These are phyloP conservation scores for Aspergillus saccharolyticus DNA, from an alignment of 495 filamentous ascomycete species.

Conservation along the genomic window DNA sequence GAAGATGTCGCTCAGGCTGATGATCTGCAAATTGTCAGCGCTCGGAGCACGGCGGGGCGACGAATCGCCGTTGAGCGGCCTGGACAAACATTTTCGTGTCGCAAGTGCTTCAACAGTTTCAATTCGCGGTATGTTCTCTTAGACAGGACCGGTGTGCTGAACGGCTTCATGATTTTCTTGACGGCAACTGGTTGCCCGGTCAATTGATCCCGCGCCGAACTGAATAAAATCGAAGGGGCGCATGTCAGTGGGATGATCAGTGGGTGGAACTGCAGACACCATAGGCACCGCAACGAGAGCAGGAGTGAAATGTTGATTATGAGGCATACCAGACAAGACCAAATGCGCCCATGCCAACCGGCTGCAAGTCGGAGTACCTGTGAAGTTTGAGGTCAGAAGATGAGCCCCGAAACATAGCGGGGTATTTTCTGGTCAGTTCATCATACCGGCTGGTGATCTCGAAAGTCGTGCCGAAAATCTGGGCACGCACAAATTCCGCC, in stretches of 20 bases:
- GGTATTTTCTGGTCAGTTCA: not conserved
- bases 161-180: slow-evolving; percentile 99
- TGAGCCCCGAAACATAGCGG: not conserved
- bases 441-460: slow-evolving; percentile 96
- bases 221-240: slow-evolving; percentile 29
- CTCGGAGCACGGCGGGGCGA: not conserved
- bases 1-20: slow-evolving; percentile 98
- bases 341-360: slow-evolving; percentile 98
- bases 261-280: not conserved
- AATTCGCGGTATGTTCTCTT: slow-evolving; percentile 97
- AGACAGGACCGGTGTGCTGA: slow-evolving; percentile 94
- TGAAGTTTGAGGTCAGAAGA: slow-evolving; percentile 8
- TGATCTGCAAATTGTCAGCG: slow-evolving; percentile 59
- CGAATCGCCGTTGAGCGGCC: slow-evolving; percentile 1
- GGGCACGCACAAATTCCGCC: slow-evolving; percentile 98
- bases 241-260: slow-evolving; percentile 3
- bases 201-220: slow-evolving; percentile 95
- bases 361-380: slow-evolving; percentile 96
- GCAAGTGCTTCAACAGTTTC: slow-evolving; percentile 94
- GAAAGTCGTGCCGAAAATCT: slow-evolving; percentile 99
- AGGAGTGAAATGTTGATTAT: slow-evolving; percentile 13
- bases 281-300: slow-evolving; percentile 6
- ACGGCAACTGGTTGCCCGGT: slow-evolving; percentile 92
- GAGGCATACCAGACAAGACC: slow-evolving; percentile 85
- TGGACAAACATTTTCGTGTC: slow-evolving; percentile 82